Evolutionary conservation across 371 early-diverging fungal species (phyloP), one percentile per base, ranked within the genome.

Genomic region (Mortierella sp.): DNA sequence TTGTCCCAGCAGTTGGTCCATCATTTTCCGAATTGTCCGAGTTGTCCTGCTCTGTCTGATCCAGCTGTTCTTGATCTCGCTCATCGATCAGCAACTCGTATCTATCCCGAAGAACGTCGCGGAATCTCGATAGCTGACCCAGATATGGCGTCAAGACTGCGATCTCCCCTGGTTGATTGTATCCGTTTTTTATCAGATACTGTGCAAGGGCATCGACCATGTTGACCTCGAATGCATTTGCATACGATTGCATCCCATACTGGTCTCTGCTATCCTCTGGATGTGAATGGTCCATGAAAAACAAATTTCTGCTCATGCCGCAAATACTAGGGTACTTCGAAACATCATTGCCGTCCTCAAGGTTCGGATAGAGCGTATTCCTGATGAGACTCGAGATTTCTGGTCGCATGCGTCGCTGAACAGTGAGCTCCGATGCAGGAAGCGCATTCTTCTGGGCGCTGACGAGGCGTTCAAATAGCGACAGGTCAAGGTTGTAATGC

Each of bases 341-440:
- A 2, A 89, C 89, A 30, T 71, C 68, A 1, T 76, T 72, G 41
- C 83, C 86, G 64, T 91, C 92, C 30, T 62, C 19, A 71, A 82
- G 28, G 68, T 81, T 72, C 17, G 60, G 72, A 52, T 89, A 89
- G 31, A 89, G 87, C 4, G 87, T 85, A 1, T n/a, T n/a, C n/a
- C 82, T 71, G 23, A 91, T 79, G 12, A 90, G 56, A 50, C 76
- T 79, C 27, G 89, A 81, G 41, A 93, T 91, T 24, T 88, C 88
- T 5, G 93, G 92, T 11, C 89, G 70, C 93, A 93, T 93, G 56
- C 93, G 86, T 21, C 91, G 80, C 67, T 93, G 93, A 53, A 83
- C 80, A 3, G 83, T 79, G 31, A 93, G 64, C 37, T 81, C 61
- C 0, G 84, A 67, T 24, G 80, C 86, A 0, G 89, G 89, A 15